Evolutionary conservation across 208 protist genomes (phyloP), one percentile per base, ranked within the genome.

Genomic region (Vickermania ingenoplastis): DNA sequence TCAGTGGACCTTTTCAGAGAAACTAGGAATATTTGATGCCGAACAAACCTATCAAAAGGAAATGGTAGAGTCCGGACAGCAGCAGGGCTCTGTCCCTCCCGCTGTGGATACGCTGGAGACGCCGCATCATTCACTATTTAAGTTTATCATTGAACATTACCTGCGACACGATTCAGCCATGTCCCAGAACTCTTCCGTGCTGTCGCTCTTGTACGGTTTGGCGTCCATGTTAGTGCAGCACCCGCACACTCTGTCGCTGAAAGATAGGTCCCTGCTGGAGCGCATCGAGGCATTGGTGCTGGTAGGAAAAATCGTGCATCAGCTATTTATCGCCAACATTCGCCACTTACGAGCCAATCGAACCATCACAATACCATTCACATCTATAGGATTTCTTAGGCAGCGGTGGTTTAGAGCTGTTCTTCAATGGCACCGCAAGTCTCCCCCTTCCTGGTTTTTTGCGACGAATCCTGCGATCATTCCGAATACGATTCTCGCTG

Each of bases 391-490:
- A 11, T 67, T 64, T 45, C 67, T 90, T 66, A 79, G 83, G 22
- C 80, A 89, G 68, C 75, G 78, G 21, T 86, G 69, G 63, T 93
- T 90, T 59, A 67, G 59, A 50, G 75, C 60, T 48, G 65, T 90
- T 45, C 69, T 93, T 60, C 86, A 78, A 53, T 93, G 86, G 86
- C 89, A n/a, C n/a, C n/a, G n/a, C n/a, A n/a, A n/a, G n/a, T 93
- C 69, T 76, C 69, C 36, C 78, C 81, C 64, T 83, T 81, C 36
- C 86, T 82, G 41, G 78, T 73, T 3, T 93, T 80, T 80, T 90
- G 88, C 65, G 86, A 83, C 61, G 74, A 79, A 22, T 61, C 61
- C 31, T 70, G 61, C 60, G 29, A 68, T 71, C 50, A 77, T 77
- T 24, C 56, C 56, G 26, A 67, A 77, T 41, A 76, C 82, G 75